phyloP scores from a whole-genome alignment of 768 basidiomycete genomes.

The Xerocomellus intermedius region DNA sequence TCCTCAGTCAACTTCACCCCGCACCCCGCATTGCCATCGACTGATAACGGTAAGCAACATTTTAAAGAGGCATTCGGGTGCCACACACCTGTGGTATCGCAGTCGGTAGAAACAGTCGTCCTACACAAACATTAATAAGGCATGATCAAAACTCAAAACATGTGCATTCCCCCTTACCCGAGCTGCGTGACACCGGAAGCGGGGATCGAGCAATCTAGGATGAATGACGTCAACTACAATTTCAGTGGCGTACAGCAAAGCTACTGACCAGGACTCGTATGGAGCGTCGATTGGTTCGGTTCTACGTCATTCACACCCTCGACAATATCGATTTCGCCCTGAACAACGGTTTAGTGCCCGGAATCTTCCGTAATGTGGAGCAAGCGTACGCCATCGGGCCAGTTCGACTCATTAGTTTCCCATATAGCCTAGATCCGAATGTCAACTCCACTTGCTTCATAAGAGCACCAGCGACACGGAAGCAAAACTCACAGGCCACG shows the following conservation, averaged over 20 bases:
- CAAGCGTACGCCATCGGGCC: slow-evolving; percentile 26
- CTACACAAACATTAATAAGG: slow-evolving; percentile 9
- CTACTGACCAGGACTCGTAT: slow-evolving; percentile 48
- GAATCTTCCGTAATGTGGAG: neutral
- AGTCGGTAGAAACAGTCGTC: slow-evolving; percentile 21
- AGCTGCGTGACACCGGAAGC: slow-evolving; percentile 19
- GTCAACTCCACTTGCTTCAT: slow-evolving; percentile 10
- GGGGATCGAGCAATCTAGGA: slow-evolving; percentile 30
- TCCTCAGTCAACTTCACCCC: slow-evolving; percentile 30
- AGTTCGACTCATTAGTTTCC: slow-evolving; percentile 25
- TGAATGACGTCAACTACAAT: neutral
- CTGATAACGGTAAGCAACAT: slow-evolving; percentile 10
- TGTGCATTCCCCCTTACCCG: slow-evolving; percentile 16
- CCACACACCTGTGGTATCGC: slow-evolving; percentile 21
- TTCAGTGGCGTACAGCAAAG: neutral
- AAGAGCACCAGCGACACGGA: neutral
- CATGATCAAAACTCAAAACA: neutral
- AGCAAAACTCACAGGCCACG: slow-evolving; percentile 34
- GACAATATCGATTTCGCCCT: slow-evolving; percentile 34
- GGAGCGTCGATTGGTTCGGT: slow-evolving; percentile 53
- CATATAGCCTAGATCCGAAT: slow-evolving; percentile 27
- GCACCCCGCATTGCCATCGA: slow-evolving; percentile 38
- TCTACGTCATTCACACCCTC: slow-evolving; percentile 51
- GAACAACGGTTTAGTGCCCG: neutral
- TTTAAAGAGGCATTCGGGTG: neutral